phyloP scores from a whole-genome alignment of 805 yeast species.

The Cephaloascus albidus region DNA sequence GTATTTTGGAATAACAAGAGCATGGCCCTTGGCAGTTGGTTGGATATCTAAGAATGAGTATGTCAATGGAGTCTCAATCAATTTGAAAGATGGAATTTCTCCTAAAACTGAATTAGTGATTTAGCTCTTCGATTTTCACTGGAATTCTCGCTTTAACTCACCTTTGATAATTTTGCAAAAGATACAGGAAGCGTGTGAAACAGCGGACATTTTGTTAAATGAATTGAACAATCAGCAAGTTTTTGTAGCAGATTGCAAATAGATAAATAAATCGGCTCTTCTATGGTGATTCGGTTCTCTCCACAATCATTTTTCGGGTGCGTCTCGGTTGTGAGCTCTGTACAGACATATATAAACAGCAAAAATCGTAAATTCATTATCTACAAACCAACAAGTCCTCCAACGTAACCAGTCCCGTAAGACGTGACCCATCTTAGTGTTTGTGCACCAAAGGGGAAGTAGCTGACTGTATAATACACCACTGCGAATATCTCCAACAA shows the following conservation, averaged over 20 bases:
- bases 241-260: too few relatives aligned
- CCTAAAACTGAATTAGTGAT: constrained; percentile 38
- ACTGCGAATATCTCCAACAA: constrained; percentile 76
- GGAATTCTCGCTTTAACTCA: constrained; percentile 15
- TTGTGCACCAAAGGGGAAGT: constrained; percentile 92
- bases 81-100: constrained; percentile 88
- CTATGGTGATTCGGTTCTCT: too few relatives aligned
- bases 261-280: too few relatives aligned
- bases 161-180: constrained; percentile 92
- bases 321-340: too few relatives aligned
- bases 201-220: constrained; percentile 1
- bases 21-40: constrained; percentile 85
- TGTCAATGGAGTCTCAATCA: constrained; percentile 74
- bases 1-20: constrained; percentile 82
- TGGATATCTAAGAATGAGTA: constrained; percentile 89
- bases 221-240: too few relatives aligned
- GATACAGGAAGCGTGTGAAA: constrained; percentile 59
- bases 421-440: constrained; percentile 46
- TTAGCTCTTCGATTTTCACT: not conserved
- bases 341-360: too few relatives aligned
- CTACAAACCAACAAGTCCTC: constrained; percentile 34
- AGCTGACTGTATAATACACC: constrained; percentile 82
- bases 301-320: too few relatives aligned
- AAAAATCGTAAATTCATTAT: not conserved
- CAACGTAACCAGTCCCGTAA: constrained; percentile 31